These are phyloP conservation scores for Lactarius psammicola DNA, from an alignment of 768 basidiomycete genomes.

Conservation along the genomic window DNA sequence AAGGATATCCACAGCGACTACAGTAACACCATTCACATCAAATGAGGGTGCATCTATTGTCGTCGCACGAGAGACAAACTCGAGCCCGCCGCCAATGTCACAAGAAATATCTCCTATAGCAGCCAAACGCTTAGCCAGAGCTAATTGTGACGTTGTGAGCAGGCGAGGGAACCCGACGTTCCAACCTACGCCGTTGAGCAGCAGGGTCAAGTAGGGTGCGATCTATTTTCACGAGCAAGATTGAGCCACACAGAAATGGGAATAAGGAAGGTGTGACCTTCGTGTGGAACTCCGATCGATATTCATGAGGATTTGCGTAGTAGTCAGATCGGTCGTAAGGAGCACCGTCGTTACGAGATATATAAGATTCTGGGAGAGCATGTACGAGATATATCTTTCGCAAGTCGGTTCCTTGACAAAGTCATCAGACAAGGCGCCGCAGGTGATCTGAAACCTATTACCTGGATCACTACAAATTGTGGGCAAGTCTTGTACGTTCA, in stretches of 20 bases:
- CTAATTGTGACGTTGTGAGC: conserved; percentile 65
- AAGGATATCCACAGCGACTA: conserved; percentile 91
- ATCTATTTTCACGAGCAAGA: conserved; percentile 47
- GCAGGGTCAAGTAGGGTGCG: conserved; percentile 79
- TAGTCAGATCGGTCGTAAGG: conserved; percentile 67
- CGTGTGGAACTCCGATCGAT: conserved; percentile 64
- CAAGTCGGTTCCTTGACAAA: conserved; percentile 49
- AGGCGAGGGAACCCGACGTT: conserved; percentile 71
- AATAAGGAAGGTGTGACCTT: conserved; percentile 44
- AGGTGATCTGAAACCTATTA: conserved; percentile 33
- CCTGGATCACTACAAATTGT: conserved; percentile 53
- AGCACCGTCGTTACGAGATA: conserved; percentile 54
- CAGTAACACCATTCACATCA: conserved; percentile 60
- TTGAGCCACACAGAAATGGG: not conserved
- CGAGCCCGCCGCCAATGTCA: conserved; percentile 85
- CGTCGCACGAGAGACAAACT: conserved; percentile 74
- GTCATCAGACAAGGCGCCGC: not conserved
- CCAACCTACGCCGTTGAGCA: conserved; percentile 90
- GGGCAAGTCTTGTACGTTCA: conserved; percentile 57
- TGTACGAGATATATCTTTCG: conserved; percentile 78
- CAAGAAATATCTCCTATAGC: conserved; percentile 88
- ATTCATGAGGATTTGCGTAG: conserved; percentile 65
- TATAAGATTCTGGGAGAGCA: conserved; percentile 65
- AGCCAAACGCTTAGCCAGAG: conserved; percentile 49
- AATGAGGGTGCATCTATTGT: conserved; percentile 79